These are phyloP conservation scores for Conticribra weissflogii DNA, from an alignment of 108 stramenopile species.

Conservation along the genomic window DNA sequence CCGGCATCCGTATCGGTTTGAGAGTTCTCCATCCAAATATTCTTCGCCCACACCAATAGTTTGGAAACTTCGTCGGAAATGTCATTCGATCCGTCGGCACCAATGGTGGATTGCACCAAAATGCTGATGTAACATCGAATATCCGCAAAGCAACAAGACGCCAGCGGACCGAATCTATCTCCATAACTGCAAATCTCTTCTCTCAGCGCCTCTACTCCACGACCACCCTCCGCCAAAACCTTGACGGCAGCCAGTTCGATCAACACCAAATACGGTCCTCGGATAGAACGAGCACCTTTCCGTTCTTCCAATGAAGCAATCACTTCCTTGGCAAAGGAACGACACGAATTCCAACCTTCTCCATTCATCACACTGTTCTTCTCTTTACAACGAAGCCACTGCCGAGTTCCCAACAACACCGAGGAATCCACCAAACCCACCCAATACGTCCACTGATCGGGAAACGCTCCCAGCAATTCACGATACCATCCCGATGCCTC, in stretches of 20 bases:
- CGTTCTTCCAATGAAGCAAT: not conserved
- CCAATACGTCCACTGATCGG: slow-evolving; percentile 86
- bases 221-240: slow-evolving; percentile 22
- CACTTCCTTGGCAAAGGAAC: slow-evolving; percentile 27
- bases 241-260: slow-evolving; percentile 57
- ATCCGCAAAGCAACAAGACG: slow-evolving; percentile 75
- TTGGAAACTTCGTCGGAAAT: slow-evolving; percentile 24
- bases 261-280: slow-evolving; percentile 62
- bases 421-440: slow-evolving; percentile 53
- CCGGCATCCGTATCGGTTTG: slow-evolving; percentile 9
- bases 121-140: slow-evolving; percentile 51
- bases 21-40: slow-evolving; percentile 30
- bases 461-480: slow-evolving; percentile 56
- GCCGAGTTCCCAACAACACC: not conserved
- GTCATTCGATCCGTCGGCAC: not conserved
- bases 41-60: slow-evolving; percentile 49
- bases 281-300: slow-evolving; percentile 33
- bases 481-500: slow-evolving; percentile 51
- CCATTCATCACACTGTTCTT: slow-evolving; percentile 1
- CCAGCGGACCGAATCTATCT: slow-evolving; percentile 52
- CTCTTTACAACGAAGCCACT: too few relatives aligned
- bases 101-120: slow-evolving; percentile 8
- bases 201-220: slow-evolving; percentile 14
- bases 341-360: slow-evolving; percentile 33
- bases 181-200: slow-evolving; percentile 51